These are phyloP conservation scores for Multifurca ochricompacta DNA, from an alignment of 768 basidiomycete genomes.

Conservation along the genomic window DNA sequence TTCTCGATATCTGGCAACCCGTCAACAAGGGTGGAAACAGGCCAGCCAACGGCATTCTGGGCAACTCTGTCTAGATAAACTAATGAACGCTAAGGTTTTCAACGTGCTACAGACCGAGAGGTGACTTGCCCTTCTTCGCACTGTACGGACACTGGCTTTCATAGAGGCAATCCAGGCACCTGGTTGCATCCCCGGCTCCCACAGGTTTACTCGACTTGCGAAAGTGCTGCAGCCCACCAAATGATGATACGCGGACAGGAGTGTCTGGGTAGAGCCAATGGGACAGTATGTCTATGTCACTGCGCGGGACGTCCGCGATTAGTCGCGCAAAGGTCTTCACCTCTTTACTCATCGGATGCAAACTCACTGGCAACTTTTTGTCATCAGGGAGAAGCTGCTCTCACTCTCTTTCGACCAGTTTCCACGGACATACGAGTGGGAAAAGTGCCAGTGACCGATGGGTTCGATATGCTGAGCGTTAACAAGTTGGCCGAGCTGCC, in stretches of 20 bases:
- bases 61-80: slow-evolving; percentile 78
- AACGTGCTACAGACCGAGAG: not conserved
- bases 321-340: not conserved
- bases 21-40: slow-evolving; percentile 60
- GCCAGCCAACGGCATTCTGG: slow-evolving; percentile 52
- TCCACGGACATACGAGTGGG: slow-evolving; percentile 82
- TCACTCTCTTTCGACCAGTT: slow-evolving; percentile 65
- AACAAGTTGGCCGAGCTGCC: slow-evolving; percentile 65
- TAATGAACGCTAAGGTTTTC: slow-evolving; percentile 24
- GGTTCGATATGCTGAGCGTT: slow-evolving; percentile 84
- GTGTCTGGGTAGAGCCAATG: slow-evolving; percentile 63
- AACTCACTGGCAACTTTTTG: slow-evolving; percentile 83
- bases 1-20: slow-evolving; percentile 85
- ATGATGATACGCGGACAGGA: slow-evolving; percentile 70
- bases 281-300: slow-evolving; percentile 80
- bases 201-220: slow-evolving; percentile 62
- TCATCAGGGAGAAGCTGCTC: slow-evolving; percentile 78
- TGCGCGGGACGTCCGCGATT: slow-evolving; percentile 24
- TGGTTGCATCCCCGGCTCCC: slow-evolving; percentile 54
- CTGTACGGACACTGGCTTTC: slow-evolving; percentile 77
- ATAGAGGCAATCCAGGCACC: slow-evolving; percentile 71
- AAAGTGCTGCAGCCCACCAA: slow-evolving; percentile 82
- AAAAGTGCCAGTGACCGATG: slow-evolving; percentile 81
- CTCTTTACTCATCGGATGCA: not conserved
- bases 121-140: slow-evolving; percentile 66